These are phyloP conservation scores for Colletotrichum tabaci DNA, from an alignment of 2,329 filamentous ascomycete species.

Conservation along the genomic window DNA sequence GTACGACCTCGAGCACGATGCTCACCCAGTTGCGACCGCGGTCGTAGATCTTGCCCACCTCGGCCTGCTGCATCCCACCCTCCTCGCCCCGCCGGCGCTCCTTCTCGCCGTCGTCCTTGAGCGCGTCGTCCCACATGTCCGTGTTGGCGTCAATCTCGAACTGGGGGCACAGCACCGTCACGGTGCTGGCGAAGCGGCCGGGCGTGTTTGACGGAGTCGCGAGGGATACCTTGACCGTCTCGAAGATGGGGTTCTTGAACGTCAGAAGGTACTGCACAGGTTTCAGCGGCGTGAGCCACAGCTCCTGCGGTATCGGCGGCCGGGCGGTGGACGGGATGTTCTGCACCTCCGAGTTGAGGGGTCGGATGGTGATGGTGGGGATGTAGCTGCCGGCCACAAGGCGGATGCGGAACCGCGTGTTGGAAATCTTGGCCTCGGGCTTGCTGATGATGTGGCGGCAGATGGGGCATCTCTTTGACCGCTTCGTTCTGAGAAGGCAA, in stretches of 20 bases:
- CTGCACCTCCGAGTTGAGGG: constrained; percentile 62
- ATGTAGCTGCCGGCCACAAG: constrained; percentile 91
- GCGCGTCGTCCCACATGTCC: constrained; percentile 88
- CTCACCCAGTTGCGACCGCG: constrained; percentile 94
- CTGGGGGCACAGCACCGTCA: constrained; percentile 94
- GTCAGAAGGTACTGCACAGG: constrained; percentile 88
- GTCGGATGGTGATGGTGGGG: constrained; percentile 82
- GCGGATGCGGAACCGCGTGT: constrained; percentile 92
- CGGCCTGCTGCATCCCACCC: constrained; percentile 71
- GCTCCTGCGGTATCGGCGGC: constrained; percentile 53
- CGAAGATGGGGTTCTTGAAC: constrained; percentile 94
- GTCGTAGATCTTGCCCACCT: constrained; percentile 97
- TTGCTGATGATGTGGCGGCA: constrained; percentile 97
- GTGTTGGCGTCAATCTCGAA: constrained; percentile 96
- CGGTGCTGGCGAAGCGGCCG: constrained; percentile 81
- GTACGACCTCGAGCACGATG: constrained; percentile 91
- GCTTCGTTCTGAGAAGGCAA: constrained; percentile 88
- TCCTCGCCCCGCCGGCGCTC: constrained; percentile 58
- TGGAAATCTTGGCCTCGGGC: constrained; percentile 90
- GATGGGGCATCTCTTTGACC: constrained; percentile 91
- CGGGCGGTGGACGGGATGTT: constrained; percentile 44
- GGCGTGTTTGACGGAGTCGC: constrained; percentile 87
- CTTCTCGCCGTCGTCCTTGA: constrained; percentile 68
- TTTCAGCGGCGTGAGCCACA: constrained; percentile 69
- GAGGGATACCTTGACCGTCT: constrained; percentile 87